phyloP scores from a whole-genome alignment of 176 grass and related monocot genomes.

The Aegilops speltoides region DNA sequence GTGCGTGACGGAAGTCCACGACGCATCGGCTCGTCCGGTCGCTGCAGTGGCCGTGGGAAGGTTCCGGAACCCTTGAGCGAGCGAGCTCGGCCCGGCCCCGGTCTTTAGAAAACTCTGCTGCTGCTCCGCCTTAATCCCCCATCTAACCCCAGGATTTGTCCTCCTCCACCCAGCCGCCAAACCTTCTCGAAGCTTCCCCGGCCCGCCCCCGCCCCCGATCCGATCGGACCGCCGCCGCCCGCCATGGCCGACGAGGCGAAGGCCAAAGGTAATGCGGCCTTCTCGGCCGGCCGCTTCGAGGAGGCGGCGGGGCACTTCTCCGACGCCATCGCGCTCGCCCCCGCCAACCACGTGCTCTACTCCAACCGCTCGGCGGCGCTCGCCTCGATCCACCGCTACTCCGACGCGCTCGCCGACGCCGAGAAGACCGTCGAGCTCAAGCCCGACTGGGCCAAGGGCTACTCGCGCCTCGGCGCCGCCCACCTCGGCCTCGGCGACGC shows the following conservation, averaged over 20 bases:
- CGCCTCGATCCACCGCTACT: slow-evolving; percentile 86
- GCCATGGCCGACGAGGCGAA: slow-evolving; percentile 80
- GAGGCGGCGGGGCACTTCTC: slow-evolving; percentile 66
- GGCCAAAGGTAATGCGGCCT: slow-evolving; percentile 76
- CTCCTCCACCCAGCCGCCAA: slow-evolving; percentile 24
- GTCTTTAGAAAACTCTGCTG: slow-evolving; percentile 54
- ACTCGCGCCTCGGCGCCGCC: slow-evolving; percentile 89
- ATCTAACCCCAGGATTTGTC: neutral
- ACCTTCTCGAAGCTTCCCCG: neutral
- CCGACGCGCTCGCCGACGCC: slow-evolving; percentile 76
- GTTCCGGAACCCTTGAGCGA: slow-evolving; percentile 53
- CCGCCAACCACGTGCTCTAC: slow-evolving; percentile 81
- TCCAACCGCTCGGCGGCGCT: slow-evolving; percentile 97
- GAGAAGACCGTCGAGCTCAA: slow-evolving; percentile 86
- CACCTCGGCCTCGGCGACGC: slow-evolving; percentile 76
- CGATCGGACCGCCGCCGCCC: slow-evolving; percentile 30
- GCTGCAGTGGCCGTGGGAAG: slow-evolving; percentile 23
- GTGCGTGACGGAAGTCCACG: slow-evolving; percentile 23
- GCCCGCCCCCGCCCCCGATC: slow-evolving; percentile 26
- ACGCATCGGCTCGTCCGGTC: slow-evolving; percentile 36
- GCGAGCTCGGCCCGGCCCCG: neutral
- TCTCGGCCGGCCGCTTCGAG: slow-evolving; percentile 60
- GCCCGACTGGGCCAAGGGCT: slow-evolving; percentile 97
- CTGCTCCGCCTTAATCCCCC: slow-evolving; percentile 25
- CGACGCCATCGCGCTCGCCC: slow-evolving; percentile 70